Base-by-base conservation (phyloP, 352 stramenopile species). In the Phytophthora lateralis region DNA sequence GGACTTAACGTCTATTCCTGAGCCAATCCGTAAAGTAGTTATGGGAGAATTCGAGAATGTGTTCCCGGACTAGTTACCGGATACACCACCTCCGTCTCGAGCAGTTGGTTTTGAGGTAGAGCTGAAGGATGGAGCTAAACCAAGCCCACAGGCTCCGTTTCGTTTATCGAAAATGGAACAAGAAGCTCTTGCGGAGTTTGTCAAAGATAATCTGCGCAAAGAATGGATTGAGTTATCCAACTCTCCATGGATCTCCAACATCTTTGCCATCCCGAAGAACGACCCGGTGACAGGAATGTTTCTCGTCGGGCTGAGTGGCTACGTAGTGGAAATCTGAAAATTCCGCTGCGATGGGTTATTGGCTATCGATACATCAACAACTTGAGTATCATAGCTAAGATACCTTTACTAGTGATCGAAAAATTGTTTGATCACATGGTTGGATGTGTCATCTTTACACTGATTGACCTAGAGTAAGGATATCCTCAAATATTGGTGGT, bases 401-500 rank as follows among this genome's bases (percentile, higher is more conserved):
- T 69, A 34, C 41, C 47, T 5, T 21, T 57, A 24, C 54, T 48
- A 6, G 18, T 46, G 1, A 70, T 70, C 48, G 49, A 70, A 26
- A 49, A 64, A 20, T 20, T 70, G 5, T 57, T 69, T 43, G 60
- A 69, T 37, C 17, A 49, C 20, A 66, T 69, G 53, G 35, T 37
- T 6, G 32, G 29, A n/a, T 53, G 46, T 30, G 30, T 46, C 8
- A 26, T 80, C 39, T 63, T 60, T 53, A 45, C 10, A 1, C 21
- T 60, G 4, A 66, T 78, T 11, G 61, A 75, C 35, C 52, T 77
- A 0, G 58, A 64, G 0, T 57, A 78, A 49, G 61, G 63, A 14
- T 78, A 81, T 46, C 69, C 73, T 47, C 65, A 73, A n/a, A n/a
- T n/a, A n/a, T n/a, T n/a, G n/a, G n/a, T n/a, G n/a, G 42, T 43